Percentiles rank a stretch among this genome's conserved stretches.
phyloP scores from a whole-genome alignment of 192 early-diverging fungal species.

The Backusella macrospora region DNA sequence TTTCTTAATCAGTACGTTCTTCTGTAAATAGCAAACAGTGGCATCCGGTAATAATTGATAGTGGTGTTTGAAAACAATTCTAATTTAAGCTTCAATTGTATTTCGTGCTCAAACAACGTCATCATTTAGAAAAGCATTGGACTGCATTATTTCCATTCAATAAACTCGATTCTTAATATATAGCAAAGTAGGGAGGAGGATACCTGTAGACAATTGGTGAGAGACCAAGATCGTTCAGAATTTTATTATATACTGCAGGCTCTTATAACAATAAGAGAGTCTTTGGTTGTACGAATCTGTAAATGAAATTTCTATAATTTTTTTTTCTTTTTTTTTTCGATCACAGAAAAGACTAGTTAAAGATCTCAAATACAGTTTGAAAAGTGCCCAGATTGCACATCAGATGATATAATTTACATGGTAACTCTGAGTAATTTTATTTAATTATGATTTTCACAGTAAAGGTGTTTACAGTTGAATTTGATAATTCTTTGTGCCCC shows the following conservation, averaged over 20 bases:
- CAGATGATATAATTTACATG: background rate
- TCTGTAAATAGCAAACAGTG: too few species aligned
- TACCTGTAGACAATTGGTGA: background rate
- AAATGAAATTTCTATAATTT: slow-evolving; percentile 6
- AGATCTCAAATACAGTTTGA: background rate
- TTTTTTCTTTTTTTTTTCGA: background rate
- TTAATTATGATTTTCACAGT: background rate
- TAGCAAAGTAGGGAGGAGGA: background rate
- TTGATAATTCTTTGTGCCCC: background rate
- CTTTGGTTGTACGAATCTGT: background rate
- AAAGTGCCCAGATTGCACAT: background rate
- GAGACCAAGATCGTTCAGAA: background rate
- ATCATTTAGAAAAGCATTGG: background rate
- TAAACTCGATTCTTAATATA: background rate
- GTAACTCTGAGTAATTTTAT: background rate
- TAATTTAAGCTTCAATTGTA: background rate
- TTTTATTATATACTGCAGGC: background rate
- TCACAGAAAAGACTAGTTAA: slow-evolving; percentile 7
- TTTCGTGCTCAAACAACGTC: background rate
- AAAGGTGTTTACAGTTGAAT: background rate
- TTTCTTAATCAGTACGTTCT: background rate
- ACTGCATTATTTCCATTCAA: background rate
- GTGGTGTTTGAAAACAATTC: background rate
- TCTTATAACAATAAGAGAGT: background rate
- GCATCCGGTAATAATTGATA: background rate